Percentiles rank a stretch among this genome's conserved stretches.
Evolutionary conservation across 495 filamentous ascomycete genomes (phyloP).

Genomic region (Aspergillus wentii): DNA sequence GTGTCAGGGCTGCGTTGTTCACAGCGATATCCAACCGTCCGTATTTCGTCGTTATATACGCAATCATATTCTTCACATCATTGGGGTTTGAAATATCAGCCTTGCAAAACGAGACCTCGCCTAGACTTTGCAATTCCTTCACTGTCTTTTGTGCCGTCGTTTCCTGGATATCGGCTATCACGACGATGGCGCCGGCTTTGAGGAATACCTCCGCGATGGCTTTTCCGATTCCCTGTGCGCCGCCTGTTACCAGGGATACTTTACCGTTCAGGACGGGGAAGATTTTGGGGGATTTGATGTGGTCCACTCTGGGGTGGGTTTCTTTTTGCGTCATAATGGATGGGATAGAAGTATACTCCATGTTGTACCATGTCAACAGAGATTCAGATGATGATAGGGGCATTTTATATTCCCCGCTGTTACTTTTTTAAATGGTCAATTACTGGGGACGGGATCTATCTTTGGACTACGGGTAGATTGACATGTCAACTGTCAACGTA

Average conservation of each 20-base stretch:
- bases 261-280: slow-evolving; percentile 22
- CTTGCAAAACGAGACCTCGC: slow-evolving; percentile 14
- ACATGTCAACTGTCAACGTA: too few species aligned
- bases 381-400: too few species aligned
- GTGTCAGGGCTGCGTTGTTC: slow-evolving; percentile 15
- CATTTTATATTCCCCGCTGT: too few species aligned
- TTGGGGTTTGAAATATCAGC: slow-evolving; percentile 14
- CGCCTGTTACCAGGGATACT: slow-evolving; percentile 38
- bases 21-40: slow-evolving; percentile 16
- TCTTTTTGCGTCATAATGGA: too few species aligned
- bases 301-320: too few species aligned
- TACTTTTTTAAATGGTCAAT: too few species aligned
- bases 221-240: slow-evolving; percentile 39
- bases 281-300: slow-evolving; percentile 10
- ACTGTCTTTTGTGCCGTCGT: slow-evolving; percentile 19
- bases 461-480: too few species aligned
- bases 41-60: slow-evolving; percentile 7
- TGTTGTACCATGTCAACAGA: too few species aligned
- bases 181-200: slow-evolving; percentile 35
- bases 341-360: too few species aligned
- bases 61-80: slow-evolving; percentile 12
- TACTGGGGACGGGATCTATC: too few species aligned
- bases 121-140: slow-evolving; percentile 4
- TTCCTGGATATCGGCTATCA: slow-evolving; percentile 38
- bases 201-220: slow-evolving; percentile 32